Percentiles rank a stretch among this genome's conserved stretches.
Evolutionary conservation across 2,329 filamentous ascomycete genomes (phyloP).

Genomic region (Diplodia mutila): DNA sequence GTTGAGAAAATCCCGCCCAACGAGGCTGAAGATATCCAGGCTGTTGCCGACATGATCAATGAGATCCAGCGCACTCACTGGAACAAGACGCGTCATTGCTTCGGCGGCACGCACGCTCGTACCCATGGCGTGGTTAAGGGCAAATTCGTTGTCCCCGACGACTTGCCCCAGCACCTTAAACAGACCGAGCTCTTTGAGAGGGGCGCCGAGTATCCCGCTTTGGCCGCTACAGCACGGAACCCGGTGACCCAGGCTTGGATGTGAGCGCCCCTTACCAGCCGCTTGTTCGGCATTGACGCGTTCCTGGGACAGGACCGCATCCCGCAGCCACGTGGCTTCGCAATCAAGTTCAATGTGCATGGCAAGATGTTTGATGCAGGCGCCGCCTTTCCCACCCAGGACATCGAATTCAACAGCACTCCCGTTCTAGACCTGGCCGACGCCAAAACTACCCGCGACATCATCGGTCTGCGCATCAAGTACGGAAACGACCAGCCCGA

Average conservation of each 20-base stretch:
- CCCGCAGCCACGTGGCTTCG: slow-evolving; percentile 52
- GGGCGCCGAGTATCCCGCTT: slow-evolving; percentile 39
- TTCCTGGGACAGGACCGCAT: slow-evolving; percentile 40
- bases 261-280: slow-evolving; percentile 26
- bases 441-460: slow-evolving; percentile 51
- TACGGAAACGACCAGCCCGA: slow-evolving; percentile 44
- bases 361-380: slow-evolving; percentile 48
- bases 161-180: slow-evolving; percentile 50
- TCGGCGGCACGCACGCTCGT: slow-evolving; percentile 49
- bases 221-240: slow-evolving; percentile 46
- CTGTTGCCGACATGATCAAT: slow-evolving; percentile 52
- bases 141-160: slow-evolving; percentile 47
- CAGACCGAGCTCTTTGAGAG: slow-evolving; percentile 46
- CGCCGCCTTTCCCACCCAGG: slow-evolving; percentile 44
- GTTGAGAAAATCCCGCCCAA: slow-evolving; percentile 47
- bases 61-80: slow-evolving; percentile 50
- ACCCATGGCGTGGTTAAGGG: slow-evolving; percentile 55
- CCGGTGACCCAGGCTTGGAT: slow-evolving; percentile 45
- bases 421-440: slow-evolving; percentile 53
- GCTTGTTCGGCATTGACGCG: background rate
- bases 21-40: slow-evolving; percentile 51
- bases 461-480: slow-evolving; percentile 47
- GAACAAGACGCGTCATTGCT: slow-evolving; percentile 47
- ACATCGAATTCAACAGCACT: slow-evolving; percentile 56
- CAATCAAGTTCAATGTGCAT: slow-evolving; percentile 54